Evolutionary conservation across 176 grass and related monocot species (phyloP), one percentile per base, ranked within the genome.

Genomic region (Lolium multiflorum): DNA sequence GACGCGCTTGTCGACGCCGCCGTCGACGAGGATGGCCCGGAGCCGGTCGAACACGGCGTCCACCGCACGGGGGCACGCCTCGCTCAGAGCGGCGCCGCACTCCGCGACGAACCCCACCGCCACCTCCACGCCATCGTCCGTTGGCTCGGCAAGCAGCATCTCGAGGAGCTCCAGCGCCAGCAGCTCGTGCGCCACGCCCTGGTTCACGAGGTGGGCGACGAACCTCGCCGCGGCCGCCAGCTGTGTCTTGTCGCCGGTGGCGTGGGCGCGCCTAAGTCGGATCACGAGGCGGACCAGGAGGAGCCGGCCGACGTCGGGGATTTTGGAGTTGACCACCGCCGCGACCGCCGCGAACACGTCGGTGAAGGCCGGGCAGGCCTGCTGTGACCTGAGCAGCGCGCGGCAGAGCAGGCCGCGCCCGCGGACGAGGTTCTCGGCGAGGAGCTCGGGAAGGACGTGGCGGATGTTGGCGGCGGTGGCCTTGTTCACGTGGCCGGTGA

Each of bases 371-470:
- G 91, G 93, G 39, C 80, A 89, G 14, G 93, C 83, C 50, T 88
- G 82, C 75, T 95, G 93, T 0, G 91, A 93, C 18, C 70, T 77
- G 64, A 93, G 79, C 15, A 89, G 88, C 11, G 89, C 88, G 18
- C 86, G 81, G 84, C 91, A 91, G 58, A 92, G 90, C 3, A 95
- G 88, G 11, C 93, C 93, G 52, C 91, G 56, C 25, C 88, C 88
- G 39, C 86, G 91, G 48, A 89, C 87, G 43, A 96, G 84, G 75
- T 93, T 91, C 87, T 88, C 91, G 13, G 88, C 37, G 9, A 95
- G 80, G 28, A 95, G 88, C 88, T 95, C 88, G 13, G 83, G 86
- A 7, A 86, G 79, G 16, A 93, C 87, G 74, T 88, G 87, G 21
- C 82, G 87, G 59, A 88, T 67, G 89, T 91, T 96, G 35, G 89